Percentiles rank a stretch among this genome's conserved stretches.
Evolutionary conservation across 169 alveolate genomes (phyloP).

Genomic region (Eimeria praecox): DNA sequence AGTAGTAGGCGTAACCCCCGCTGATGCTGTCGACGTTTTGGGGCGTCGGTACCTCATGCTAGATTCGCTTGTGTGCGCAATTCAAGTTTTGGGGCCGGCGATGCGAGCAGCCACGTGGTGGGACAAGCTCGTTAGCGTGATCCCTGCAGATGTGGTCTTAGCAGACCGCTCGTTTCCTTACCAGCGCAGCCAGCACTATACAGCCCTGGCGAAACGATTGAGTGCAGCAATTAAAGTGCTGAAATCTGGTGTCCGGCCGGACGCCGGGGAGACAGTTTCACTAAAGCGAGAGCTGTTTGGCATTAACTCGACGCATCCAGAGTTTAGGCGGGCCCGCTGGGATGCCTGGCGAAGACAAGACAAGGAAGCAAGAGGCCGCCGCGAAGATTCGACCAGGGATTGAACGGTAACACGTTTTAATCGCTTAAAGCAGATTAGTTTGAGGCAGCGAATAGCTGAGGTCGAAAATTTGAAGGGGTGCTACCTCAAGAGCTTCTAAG

Average conservation of each 20-base stretch:
- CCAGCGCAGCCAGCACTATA: not conserved
- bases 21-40: not conserved
- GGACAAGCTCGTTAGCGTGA: not conserved
- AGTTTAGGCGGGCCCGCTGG: not conserved
- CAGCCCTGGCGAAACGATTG: not conserved
- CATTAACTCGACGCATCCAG: not conserved
- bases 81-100: conserved; percentile 15
- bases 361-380: not conserved
- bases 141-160: not conserved
- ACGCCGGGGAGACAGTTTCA: not conserved
- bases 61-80: not conserved
- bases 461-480: too few species aligned
- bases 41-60: conserved; percentile 6
- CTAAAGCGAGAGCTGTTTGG: not conserved
- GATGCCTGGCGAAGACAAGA: not conserved
- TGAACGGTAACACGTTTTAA: too few species aligned
- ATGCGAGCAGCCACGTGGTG: not conserved
- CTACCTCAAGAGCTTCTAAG: too few species aligned
- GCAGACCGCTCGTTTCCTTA: not conserved
- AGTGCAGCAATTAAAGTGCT: not conserved
- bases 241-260: not conserved
- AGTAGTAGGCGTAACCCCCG: not conserved
- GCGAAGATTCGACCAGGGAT: too few species aligned
- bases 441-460: too few species aligned
- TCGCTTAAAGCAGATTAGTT: too few species aligned